phyloP scores from a whole-genome alignment of 495 filamentous ascomycete genomes.

The Pyrenula aspistea region DNA sequence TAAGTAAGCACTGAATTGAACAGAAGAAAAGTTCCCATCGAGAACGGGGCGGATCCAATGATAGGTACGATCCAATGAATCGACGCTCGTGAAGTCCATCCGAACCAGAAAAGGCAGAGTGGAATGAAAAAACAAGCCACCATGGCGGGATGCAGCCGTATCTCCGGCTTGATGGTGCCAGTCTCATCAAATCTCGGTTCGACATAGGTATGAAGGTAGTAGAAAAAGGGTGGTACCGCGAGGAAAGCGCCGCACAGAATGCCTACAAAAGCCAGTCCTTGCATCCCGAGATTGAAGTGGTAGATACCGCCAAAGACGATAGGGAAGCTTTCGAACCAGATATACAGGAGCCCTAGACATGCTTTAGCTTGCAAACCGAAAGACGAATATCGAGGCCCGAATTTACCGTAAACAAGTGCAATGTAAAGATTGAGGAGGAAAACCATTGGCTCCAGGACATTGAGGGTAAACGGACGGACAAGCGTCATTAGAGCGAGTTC shows the following conservation, averaged over 20 bases:
- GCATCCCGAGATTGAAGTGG: slow-evolving; percentile 12
- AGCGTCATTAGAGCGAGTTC: slow-evolving; percentile 23
- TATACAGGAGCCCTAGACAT: slow-evolving; percentile 7
- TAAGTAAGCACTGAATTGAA: slow-evolving; percentile 41
- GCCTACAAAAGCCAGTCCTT: slow-evolving; percentile 18
- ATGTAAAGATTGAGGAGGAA: slow-evolving; percentile 19
- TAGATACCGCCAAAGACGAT: slow-evolving; percentile 18
- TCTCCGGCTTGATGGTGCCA: slow-evolving; percentile 27
- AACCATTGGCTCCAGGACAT: slow-evolving; percentile 22
- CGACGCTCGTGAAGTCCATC: slow-evolving; percentile 25
- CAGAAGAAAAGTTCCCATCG: slow-evolving; percentile 40
- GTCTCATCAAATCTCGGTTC: background rate
- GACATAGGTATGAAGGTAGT: slow-evolving; percentile 2
- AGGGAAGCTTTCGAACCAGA: slow-evolving; percentile 21
- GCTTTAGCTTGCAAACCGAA: background rate
- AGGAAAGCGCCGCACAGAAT: slow-evolving; percentile 11
- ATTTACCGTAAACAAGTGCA: slow-evolving; percentile 15
- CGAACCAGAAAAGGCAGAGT: slow-evolving; percentile 37
- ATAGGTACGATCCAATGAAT: slow-evolving; percentile 44
- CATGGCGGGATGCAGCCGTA: slow-evolving; percentile 28
- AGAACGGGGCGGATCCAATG: slow-evolving; percentile 39
- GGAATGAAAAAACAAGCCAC: slow-evolving; percentile 32
- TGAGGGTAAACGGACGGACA: slow-evolving; percentile 24
- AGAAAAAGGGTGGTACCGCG: slow-evolving; percentile 6
- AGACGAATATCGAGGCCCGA: background rate